phyloP scores from a whole-genome alignment of 2,329 filamentous ascomycete species.

The Onygenales sp. region DNA sequence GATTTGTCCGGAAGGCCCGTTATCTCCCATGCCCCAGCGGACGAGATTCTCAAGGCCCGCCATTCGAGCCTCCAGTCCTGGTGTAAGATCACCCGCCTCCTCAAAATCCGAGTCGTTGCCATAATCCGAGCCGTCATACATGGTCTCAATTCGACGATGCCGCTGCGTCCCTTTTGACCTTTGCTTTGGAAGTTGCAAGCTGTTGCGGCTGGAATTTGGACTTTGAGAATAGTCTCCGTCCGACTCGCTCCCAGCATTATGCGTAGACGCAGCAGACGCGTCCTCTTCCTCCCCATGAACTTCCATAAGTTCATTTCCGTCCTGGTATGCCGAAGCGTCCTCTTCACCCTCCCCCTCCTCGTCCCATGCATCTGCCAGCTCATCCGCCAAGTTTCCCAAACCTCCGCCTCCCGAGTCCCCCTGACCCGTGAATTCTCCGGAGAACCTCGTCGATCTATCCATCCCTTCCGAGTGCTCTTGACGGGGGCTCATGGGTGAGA shows the following conservation, averaged over 20 bases:
- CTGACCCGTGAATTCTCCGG: conserved; percentile 28
- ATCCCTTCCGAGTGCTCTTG: conserved; percentile 26
- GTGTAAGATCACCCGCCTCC: conserved; percentile 42
- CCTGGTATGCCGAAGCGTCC: conserved; percentile 30
- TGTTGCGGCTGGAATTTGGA: conserved; percentile 4
- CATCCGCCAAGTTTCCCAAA: conserved; percentile 54
- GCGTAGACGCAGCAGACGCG: conserved; percentile 17
- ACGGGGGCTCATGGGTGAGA: conserved; percentile 30
- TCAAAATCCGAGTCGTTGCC: conserved; percentile 48
- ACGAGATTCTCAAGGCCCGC: conserved; percentile 47
- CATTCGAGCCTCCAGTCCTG: conserved; percentile 46
- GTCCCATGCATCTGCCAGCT: conserved; percentile 51
- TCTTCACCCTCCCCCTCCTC: conserved; percentile 41
- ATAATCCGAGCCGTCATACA: conserved; percentile 51
- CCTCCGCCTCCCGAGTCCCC: conserved; percentile 33
- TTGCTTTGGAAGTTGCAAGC: conserved; percentile 21
- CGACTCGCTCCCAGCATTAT: conserved; percentile 16
- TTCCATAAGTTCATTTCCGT: conserved; percentile 16
- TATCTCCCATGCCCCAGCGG: conserved; percentile 43
- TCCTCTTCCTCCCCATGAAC: conserved; percentile 22
- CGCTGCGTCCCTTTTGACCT: conserved; percentile 27
- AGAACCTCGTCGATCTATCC: conserved; percentile 27
- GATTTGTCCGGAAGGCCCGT: conserved; percentile 43
- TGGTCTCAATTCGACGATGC: conserved; percentile 31
- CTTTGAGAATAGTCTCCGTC: conserved; percentile 1